Conservation (phyloP, 306 rosid species). For the Parietaria judaica region DNA sequence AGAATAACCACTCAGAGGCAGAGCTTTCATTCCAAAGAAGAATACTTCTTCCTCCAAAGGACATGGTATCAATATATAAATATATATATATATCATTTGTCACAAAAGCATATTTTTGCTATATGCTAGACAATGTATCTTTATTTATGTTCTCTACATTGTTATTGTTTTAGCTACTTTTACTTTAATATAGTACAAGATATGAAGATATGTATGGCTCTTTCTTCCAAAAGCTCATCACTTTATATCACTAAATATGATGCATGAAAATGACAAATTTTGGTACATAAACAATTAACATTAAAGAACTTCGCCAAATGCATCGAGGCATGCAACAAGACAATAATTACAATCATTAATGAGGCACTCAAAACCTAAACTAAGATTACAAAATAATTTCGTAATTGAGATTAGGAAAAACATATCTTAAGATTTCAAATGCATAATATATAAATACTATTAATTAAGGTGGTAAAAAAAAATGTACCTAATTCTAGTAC, state of each 20-base stretch:
- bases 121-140: too few species aligned
- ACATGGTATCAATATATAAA: slow-evolving; percentile 34
- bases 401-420: neutral
- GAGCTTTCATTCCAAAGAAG: slow-evolving; percentile 38
- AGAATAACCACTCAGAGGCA: slow-evolving; percentile 9
- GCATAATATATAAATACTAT: too few species aligned
- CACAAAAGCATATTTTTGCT: too few species aligned
- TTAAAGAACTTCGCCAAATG: slow-evolving; percentile 3
- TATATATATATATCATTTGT: slow-evolving; percentile 5
- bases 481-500: too few species aligned
- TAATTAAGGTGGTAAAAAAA: too few species aligned
- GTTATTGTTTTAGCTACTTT: neutral
- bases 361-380: neutral
- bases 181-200: neutral
- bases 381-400: neutral
- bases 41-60: slow-evolving; percentile 40
- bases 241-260: neutral
- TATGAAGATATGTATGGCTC: neutral
- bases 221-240: neutral
- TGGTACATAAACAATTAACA: neutral
- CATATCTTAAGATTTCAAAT: too few species aligned
- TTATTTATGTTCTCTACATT: too few species aligned
- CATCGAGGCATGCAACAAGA: neutral
- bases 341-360: slow-evolving; percentile 4
- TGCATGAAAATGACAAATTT: slow-evolving; percentile 11